Base-by-base conservation (phyloP, 108 stramenopile species). In the Discostella stelligeroides region DNA sequence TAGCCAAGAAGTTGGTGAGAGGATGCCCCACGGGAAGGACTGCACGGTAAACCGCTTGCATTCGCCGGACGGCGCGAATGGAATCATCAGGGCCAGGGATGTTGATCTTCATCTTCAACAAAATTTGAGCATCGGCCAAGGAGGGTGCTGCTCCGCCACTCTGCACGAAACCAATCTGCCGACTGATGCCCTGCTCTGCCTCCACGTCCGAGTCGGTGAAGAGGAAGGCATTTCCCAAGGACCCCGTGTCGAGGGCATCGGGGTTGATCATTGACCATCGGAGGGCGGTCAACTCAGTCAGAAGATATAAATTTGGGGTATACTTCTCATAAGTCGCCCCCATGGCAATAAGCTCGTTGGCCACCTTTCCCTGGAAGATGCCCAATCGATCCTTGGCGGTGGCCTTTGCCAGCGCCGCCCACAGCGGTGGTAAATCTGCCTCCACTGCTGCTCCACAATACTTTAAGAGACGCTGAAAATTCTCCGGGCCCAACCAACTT, bases 231-330 rank as follows among this genome's bases (percentile, higher is more conserved):
- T 49, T 49, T 6, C 48, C 48, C 6, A 49, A 21, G 57, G 28
- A 60, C 15, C 59, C 34, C 12, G 59, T 40, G 59, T 13, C 28
- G n/a, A 60, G 59, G 59, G 59, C 23, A 27, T 69, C 40, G 3
- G 38, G 21, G 15, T 43, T 27, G 17, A 13, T 3, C 21, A 34
- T 20, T 10, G 47, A 9, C 41, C 57, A 69, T 13, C 5, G 1
- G 39, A 59, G 55, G 20, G 56, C 28, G 1, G 15, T 7, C 27
- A 69, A 58, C n/a, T 58, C 47, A 4, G 13, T 8, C 20, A 59
- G 50, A 11, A 28, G 28, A 37, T 17, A 51, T 15, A 25, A n/a
- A n/a, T n/a, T n/a, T n/a, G n/a, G n/a, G n/a, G n/a, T n/a, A n/a
- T n/a, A n/a, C n/a, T n/a, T n/a, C 51, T 50, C 37, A 20, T 24